Base-by-base conservation (phyloP, 371 early-diverging fungal species). In the Haplosporangium sp. region DNA sequence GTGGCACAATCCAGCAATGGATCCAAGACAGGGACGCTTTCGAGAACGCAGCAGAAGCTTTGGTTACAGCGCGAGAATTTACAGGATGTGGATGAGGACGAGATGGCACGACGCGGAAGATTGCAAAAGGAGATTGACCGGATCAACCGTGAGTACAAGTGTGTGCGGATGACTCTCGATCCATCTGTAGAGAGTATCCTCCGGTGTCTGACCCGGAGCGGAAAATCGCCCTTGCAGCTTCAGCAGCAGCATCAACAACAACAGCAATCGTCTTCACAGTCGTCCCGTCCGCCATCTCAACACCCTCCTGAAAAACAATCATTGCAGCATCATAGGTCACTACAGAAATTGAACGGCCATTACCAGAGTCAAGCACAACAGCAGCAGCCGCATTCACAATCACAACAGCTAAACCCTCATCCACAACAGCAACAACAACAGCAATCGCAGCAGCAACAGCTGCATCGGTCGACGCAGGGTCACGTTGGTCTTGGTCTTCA, bases 41-140 rank as follows among this genome's bases (percentile, higher is more conserved):
- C 77, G 20, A 56, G 77, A 48, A 77, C 72, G 21, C 77, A 77
- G 36, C 77, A 77, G 61, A 77, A 77, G 61, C 48, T 77, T 50
- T 77, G 71, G 72, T 40, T 77, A 23, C 77, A 77, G 29, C 71
- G 77, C 7, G 77, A 71, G 55, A 77, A 77, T n/a, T 7, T 71
- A 14, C 72, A 71, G 43, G 72, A 71, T 50, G 71, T 71, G 37
- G 77, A 77, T 42, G 72, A 77, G 55, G 71, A 77, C 52, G 77
- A 77, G 62, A 77, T 77, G 77, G 77, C 62, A 5, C 61, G 68
- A 16, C 67, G 77, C 0, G 72, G 72, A 13, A 62, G 68, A 48
- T 52, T 67, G 23, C 67, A 67, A 23, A 77, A 71, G 62, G 77
- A 77, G 47, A 77, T 67, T 71, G 77, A 77, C 14, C 63, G 77